Conservation (phyloP, 768 basidiomycete genomes). For the Boletus coccyginus region DNA sequence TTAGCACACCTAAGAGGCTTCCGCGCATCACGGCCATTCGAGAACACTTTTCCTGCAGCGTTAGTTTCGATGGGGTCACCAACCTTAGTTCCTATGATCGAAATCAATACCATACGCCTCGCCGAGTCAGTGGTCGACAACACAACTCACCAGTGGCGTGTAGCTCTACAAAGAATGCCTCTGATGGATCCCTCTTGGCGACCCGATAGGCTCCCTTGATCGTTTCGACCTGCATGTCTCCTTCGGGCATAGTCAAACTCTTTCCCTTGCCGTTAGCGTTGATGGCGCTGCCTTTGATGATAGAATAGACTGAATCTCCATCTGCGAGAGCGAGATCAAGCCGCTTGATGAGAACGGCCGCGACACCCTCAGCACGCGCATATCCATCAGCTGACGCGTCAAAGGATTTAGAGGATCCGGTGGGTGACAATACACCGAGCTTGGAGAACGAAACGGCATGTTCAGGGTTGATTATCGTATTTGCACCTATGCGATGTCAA, state of each 20-base stretch:
- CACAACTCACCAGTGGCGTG: slow-evolving; percentile 46
- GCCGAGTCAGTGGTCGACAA: background rate
- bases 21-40: slow-evolving; percentile 17
- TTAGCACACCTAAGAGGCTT: slow-evolving; percentile 18
- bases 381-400: slow-evolving; percentile 35
- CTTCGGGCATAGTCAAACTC: slow-evolving; percentile 35
- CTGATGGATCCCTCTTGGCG: slow-evolving; percentile 30
- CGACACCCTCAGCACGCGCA: slow-evolving; percentile 28
- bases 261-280: slow-evolving; percentile 34
- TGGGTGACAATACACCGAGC: slow-evolving; percentile 34
- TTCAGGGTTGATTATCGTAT: slow-evolving; percentile 28
- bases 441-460: slow-evolving; percentile 29
- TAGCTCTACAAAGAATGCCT: slow-evolving; percentile 48
- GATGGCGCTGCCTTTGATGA: slow-evolving; percentile 32
- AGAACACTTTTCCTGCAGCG: slow-evolving; percentile 40
- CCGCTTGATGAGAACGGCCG: slow-evolving; percentile 35
- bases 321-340: slow-evolving; percentile 31
- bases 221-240: slow-evolving; percentile 32
- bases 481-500: slow-evolving; percentile 18
- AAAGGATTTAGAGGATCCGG: slow-evolving; percentile 32
- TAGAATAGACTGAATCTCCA: slow-evolving; percentile 30
- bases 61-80: slow-evolving; percentile 54
- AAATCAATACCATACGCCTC: background rate
- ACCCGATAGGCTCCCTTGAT: slow-evolving; percentile 32
- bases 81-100: slow-evolving; percentile 33